phyloP scores from a whole-genome alignment of 2,329 filamentous ascomycete genomes.

The Hypoxylon sp. region DNA sequence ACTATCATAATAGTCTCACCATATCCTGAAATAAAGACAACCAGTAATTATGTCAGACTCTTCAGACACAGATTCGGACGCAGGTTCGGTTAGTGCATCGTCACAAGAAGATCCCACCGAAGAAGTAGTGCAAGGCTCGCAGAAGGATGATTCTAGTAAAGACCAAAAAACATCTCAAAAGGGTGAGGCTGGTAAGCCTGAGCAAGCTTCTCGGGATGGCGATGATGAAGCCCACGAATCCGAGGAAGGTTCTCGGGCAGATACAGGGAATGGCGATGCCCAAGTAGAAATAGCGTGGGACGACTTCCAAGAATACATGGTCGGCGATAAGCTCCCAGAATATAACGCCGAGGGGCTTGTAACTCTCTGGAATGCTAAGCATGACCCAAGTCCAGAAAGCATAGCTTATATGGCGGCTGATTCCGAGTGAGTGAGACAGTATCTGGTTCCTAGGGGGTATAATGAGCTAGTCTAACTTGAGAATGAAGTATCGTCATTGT shows the following conservation, averaged over 20 bases:
- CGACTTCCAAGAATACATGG: constrained; percentile 3
- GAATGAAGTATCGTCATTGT: constrained; percentile 23
- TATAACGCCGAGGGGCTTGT: constrained; percentile 10
- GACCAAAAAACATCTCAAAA: neutral
- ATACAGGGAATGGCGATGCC: neutral
- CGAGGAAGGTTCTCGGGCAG: neutral
- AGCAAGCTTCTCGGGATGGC: neutral
- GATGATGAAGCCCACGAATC: neutral
- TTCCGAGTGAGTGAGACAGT: constrained; percentile 3
- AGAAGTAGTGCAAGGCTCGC: neutral
- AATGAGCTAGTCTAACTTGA: neutral
- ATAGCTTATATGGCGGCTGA: neutral
- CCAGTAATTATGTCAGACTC: neutral
- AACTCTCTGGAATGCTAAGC: constrained; percentile 11
- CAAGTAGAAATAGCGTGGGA: neutral
- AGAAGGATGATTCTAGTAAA: neutral
- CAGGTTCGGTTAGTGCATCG: neutral
- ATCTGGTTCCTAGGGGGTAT: neutral
- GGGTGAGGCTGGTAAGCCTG: neutral
- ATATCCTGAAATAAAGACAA: neutral
- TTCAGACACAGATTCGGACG: constrained; percentile 1
- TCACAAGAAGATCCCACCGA: constrained; percentile 2
- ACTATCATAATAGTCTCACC: neutral
- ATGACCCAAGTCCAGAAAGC: neutral
- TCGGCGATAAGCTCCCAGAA: neutral